These are phyloP conservation scores for Cryphonectria radicalis DNA, from an alignment of 2,329 filamentous ascomycete species.

Conservation along the genomic window DNA sequence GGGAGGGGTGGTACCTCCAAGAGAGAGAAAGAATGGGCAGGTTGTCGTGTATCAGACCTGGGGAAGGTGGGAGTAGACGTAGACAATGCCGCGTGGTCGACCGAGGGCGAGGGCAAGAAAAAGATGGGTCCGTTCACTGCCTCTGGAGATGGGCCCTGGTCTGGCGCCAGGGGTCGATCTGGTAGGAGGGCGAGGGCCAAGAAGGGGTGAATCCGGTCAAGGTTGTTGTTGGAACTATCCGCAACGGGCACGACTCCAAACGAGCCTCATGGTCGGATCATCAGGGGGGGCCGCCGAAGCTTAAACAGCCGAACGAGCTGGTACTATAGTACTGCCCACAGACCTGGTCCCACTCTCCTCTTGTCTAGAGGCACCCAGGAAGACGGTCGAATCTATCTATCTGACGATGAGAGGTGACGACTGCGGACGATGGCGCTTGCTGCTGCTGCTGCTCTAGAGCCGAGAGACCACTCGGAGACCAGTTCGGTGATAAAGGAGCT, in stretches of 20 bases:
- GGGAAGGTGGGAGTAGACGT: slow-evolving; percentile 23
- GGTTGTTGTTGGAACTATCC: slow-evolving; percentile 11
- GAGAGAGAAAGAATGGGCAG: slow-evolving; percentile 19
- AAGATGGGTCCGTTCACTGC: slow-evolving; percentile 11
- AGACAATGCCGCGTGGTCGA: slow-evolving; percentile 20
- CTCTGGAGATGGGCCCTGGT: slow-evolving; percentile 19
- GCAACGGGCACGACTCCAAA: slow-evolving; percentile 24
- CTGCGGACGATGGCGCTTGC: not conserved
- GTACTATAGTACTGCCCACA: slow-evolving; percentile 13
- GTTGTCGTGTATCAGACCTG: slow-evolving; percentile 16
- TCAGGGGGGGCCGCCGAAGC: slow-evolving; percentile 26
- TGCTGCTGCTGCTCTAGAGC: not conserved
- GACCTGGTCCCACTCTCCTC: slow-evolving; percentile 6
- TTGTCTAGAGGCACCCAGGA: slow-evolving; percentile 6
- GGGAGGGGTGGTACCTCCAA: slow-evolving; percentile 20
- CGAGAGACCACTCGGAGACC: slow-evolving; percentile 2
- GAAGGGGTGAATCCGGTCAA: slow-evolving; percentile 20
- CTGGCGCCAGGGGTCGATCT: slow-evolving; percentile 17
- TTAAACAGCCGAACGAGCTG: slow-evolving; percentile 16
- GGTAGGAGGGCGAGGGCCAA: slow-evolving; percentile 9
- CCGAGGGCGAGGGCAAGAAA: not conserved
- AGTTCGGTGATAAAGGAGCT: not conserved
- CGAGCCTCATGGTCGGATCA: slow-evolving; percentile 26
- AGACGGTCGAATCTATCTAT: slow-evolving; percentile 11
- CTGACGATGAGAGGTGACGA: slow-evolving; percentile 19